Evolutionary conservation across 345 rosid species (phyloP).

Genomic region (Cardamine resedifolia): DNA sequence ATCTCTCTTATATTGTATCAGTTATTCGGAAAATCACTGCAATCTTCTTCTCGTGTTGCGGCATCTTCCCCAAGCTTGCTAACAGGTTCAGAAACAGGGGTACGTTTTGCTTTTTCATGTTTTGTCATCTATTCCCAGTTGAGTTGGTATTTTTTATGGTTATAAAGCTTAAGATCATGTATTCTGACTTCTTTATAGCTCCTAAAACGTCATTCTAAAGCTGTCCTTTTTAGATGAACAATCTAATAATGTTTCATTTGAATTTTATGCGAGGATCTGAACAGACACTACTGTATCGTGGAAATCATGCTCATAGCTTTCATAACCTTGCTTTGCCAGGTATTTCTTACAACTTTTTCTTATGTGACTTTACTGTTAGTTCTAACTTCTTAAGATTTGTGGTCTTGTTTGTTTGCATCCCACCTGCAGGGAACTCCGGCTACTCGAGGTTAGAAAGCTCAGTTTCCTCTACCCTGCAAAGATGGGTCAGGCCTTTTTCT

Average conservation of each 20-base stretch:
- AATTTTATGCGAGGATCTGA: slow-evolving; percentile 16
- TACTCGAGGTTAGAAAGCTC: slow-evolving; percentile 29
- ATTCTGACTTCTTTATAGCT: neutral
- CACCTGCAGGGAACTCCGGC: slow-evolving; percentile 44
- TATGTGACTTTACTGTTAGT: neutral
- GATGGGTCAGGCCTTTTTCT: slow-evolving; percentile 59
- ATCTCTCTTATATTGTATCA: neutral
- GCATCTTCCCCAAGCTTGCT: slow-evolving; percentile 43
- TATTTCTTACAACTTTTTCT: slow-evolving; percentile 16
- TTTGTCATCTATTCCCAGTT: neutral
- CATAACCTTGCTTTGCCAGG: slow-evolving; percentile 50
- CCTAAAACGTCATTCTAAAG: neutral
- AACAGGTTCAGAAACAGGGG: slow-evolving; percentile 48
- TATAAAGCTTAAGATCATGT: neutral
- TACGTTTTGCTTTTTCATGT: slow-evolving; percentile 25
- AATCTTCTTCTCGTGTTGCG: slow-evolving; percentile 41
- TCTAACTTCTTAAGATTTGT: neutral
- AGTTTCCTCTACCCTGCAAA: slow-evolving; percentile 37
- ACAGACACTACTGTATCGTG: slow-evolving; percentile 47
- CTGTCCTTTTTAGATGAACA: neutral
- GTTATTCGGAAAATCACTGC: slow-evolving; percentile 40
- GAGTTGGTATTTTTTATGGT: neutral
- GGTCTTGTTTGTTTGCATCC: slow-evolving; percentile 11
- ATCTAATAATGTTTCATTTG: slow-evolving; percentile 14
- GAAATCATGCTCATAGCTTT: slow-evolving; percentile 48